Evolutionary conservation across 1,284 basidiomycete genomes (phyloP), one percentile per base, ranked within the genome.

Genomic region (Schizophyllum amplum): DNA sequence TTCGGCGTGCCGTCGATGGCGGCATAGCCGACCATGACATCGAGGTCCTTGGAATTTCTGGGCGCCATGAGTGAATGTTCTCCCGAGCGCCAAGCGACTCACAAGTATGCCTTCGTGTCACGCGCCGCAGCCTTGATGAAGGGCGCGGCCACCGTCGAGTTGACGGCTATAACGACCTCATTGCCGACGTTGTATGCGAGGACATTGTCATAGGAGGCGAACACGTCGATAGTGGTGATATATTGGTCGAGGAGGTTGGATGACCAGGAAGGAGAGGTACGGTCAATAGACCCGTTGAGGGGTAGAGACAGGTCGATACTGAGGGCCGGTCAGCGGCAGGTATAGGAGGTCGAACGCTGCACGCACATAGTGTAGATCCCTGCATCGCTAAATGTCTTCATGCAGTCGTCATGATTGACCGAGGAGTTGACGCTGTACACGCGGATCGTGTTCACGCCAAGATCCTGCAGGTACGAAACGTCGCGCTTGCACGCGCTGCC

Each of bases 41-140:
- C 73, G 1, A 83, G 90, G 13, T 75, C 72, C 66, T 88, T 87
- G 4, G 88, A 89, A 25, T 75, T 77, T 11, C 87, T 89, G 61
- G 42, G 57, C 56, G 27, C 27, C 22, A 17, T 53, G 56, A 59
- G 51, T 57, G 24, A 42, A 22, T 9, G 20, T 9, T 2, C 15
- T 20, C 48, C 48, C 13, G 11, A 20, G 48, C 48, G 48, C 48
- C 48, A 50, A 42, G 1, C 22, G 27, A 71, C 82, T 65, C 60
- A 87, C 85, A 94, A 75, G 71, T 94, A 96, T 1, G 93, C 83
- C 70, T 87, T 94, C 65, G 83, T 74, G 68, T 97, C 94, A 47
- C 94, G 83, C 22, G 92, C 92, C 20, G 93, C 93, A 47, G 92
- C 93, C 71, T 96, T 96, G 69, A 97, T 82, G 69, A 84, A 96